Evolutionary conservation across 306 rosid species (phyloP), one percentile per base, ranked within the genome.

Genomic region (Vigna trinervia): DNA sequence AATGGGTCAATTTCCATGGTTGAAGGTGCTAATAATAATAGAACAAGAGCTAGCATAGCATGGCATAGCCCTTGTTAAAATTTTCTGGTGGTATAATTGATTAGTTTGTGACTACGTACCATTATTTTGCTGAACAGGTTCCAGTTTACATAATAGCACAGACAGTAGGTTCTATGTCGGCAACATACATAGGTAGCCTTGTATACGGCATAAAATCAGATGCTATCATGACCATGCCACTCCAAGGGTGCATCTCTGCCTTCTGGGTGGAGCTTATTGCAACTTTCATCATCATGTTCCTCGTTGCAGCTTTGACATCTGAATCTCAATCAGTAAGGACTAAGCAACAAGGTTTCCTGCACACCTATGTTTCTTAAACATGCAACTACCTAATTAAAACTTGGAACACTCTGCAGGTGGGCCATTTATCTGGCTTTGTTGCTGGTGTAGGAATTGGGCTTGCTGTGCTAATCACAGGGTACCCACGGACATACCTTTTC

Each of bases 381-480:
- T 56, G 4, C 14, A n/a, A 22, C 22, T 61, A 15, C 23, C 68
- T 61, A 8, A 61, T 61, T 9, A n/a, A 65, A 74, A 43, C 9
- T 54, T 62, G 23, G 30, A 17, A 50, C 28, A 69, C 17, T 77
- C 10, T 81, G 84, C 86, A 88, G 98, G 88, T 87, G 12, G 90
- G 91, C 46, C 89, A 84, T 74, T 83, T 89, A 73, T 88, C 98
- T 17, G 98, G 93, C 20, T 86, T 93, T 78, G 89, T 87, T 52
- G 82, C 91, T 85, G 98, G 98, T 77, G 81, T 90, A 60, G 86
- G 92, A 64, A 79, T 93, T 77, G 91, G 85, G 46, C 85, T 93
- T 30, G 93, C 88, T 60, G 96, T 93, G 76, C 73, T 93, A 41
- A 90, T 91, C 83, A 86, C 96, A 61, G 97, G 96, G 98, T 91